phyloP scores from a whole-genome alignment of 306 rosid genomes.

The Glycine latifolia region DNA sequence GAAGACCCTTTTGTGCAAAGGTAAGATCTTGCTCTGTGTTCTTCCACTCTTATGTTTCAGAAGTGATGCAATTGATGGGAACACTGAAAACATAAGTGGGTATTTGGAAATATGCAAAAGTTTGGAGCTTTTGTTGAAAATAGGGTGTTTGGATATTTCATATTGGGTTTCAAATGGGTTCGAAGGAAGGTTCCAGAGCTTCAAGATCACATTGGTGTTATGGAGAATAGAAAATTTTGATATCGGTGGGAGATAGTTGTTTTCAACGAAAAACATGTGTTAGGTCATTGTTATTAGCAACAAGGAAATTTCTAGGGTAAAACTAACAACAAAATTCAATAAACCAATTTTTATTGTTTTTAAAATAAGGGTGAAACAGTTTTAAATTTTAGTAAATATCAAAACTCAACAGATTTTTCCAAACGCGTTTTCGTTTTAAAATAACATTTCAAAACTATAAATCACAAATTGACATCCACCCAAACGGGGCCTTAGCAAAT shows the following conservation, averaged over 20 bases:
- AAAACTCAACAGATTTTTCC: no score
- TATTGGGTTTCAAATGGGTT: conserved; percentile 47
- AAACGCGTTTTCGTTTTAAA: no score
- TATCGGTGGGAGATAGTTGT: conserved; percentile 79
- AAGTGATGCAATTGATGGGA: conserved; percentile 62
- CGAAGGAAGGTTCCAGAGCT: conserved; percentile 73
- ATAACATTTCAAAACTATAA: no score
- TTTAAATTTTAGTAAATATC: no score
- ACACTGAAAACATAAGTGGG: conserved; percentile 59
- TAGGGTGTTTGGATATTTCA: conserved; percentile 49
- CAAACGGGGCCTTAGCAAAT: no score
- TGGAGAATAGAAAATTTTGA: conserved; percentile 75
- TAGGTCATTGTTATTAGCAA: conserved; percentile 64
- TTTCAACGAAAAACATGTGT: conserved; percentile 67
- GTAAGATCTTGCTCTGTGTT: conserved; percentile 76
- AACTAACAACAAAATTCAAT: no score
- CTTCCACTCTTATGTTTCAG: conserved; percentile 70
- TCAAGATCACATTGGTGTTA: conserved; percentile 72
- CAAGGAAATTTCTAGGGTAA: no score
- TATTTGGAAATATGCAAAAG: conserved; percentile 74
- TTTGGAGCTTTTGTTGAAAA: conserved; percentile 68
- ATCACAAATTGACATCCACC: no score
- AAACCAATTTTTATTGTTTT: no score
- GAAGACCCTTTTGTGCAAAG: conserved; percentile 86
- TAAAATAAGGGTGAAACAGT: no score